Evolutionary conservation across 805 yeast genomes (phyloP), one percentile per base, ranked within the genome.

Genomic region (Maudiozyma pseudohumilis): DNA sequence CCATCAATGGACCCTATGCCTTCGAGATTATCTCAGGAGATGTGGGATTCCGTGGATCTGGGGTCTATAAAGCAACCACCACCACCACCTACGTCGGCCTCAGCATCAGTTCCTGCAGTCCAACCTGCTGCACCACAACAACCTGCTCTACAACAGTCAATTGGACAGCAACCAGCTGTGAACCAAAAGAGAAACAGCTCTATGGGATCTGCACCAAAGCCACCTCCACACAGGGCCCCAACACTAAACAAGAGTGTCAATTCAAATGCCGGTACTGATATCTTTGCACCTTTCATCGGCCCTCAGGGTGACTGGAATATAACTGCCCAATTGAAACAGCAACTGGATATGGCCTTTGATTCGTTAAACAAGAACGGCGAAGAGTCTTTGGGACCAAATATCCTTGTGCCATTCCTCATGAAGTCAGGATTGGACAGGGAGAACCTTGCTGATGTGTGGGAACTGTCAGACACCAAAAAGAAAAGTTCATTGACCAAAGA

Each of bases 371-470:
- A 75, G 44, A 36, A 63, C 5, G 68, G 70, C 23, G 40, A 65
- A 1, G 94, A 92, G 3, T 52, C 65, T 2, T 68, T 88, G 46
- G 74, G 78, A 16, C 81, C 96, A 3, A 74, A 69, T 40, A 85
- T 83, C 49, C 86, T 89, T 30, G 98, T 95, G 7, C 78, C 81
- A 5, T 86, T 88, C 55, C 73, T 92, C 49, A 78, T 84, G 72
- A 80, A 89, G 13, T 88, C 96, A 5, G 80, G 83, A 40, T 71
- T 92, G 40, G 71, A 79, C 35, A 95, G 88, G 51, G 88, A 84
- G 36, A 77, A 73, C 18, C 70, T 92, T 44, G 97, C 97, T 2
- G 64, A 74, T 17, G 76, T 89, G 26, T 92, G 98, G 98, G 98
- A 92, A 59, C 68, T 92, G 49, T 74, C 97, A 10, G 96, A 92